Conservation (phyloP, 495 filamentous ascomycete genomes). For the Aspergillus wentii region DNA sequence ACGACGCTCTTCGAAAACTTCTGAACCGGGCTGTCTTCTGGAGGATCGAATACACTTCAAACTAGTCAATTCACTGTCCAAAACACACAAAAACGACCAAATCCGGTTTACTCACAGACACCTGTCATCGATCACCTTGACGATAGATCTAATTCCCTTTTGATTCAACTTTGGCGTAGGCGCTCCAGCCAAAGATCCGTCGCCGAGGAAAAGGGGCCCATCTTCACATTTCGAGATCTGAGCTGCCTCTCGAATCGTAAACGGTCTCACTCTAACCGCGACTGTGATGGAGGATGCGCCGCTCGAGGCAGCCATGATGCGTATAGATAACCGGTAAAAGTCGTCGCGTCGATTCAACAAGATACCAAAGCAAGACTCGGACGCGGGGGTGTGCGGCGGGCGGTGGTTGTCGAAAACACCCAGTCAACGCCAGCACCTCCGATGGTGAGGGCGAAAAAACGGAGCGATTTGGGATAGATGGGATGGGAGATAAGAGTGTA, state of each 20-base stretch:
- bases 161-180: constrained; percentile 77
- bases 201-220: constrained; percentile 85
- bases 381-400: too few species aligned
- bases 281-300: constrained; percentile 67
- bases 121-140: constrained; percentile 94
- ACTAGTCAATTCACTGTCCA: constrained; percentile 8
- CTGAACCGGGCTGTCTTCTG: constrained; percentile 93
- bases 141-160: constrained; percentile 83
- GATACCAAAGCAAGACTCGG: too few species aligned
- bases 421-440: too few species aligned
- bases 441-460: too few species aligned
- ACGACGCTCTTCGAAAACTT: constrained; percentile 81
- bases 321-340: too few species aligned
- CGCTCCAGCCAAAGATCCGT: constrained; percentile 82
- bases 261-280: constrained; percentile 86
- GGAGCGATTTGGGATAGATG: too few species aligned
- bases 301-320: constrained; percentile 48
- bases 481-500: too few species aligned
- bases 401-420: too few species aligned
- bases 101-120: constrained; percentile 77
- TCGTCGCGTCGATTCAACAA: constrained; percentile 8
- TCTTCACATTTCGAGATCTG: constrained; percentile 75
- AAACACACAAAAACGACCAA: background rate
- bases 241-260: constrained; percentile 66
- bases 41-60: constrained; percentile 91